Conservation (phyloP, 2,329 filamentous ascomycete species). For the Lithohypha guttulata region DNA sequence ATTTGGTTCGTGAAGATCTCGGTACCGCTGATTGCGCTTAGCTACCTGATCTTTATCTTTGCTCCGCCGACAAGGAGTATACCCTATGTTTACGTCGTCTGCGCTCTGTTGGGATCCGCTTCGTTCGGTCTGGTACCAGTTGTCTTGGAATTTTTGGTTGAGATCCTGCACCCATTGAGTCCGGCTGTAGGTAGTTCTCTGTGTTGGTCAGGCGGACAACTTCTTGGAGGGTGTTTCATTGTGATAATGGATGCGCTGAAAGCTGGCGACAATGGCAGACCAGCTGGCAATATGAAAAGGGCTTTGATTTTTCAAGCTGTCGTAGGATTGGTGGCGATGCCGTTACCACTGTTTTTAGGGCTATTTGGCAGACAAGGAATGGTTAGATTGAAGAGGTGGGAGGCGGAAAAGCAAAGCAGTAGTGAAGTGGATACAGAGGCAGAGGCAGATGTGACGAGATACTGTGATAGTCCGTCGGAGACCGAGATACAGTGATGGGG, state of each 20-base stretch:
- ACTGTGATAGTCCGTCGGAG: not conserved
- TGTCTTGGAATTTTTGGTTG: constrained; percentile 74
- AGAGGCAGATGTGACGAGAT: not conserved
- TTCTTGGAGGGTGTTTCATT: constrained; percentile 76
- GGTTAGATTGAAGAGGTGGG: constrained; percentile 30
- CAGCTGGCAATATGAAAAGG: constrained; percentile 61
- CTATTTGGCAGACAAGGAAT: constrained; percentile 47
- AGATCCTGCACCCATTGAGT: constrained; percentile 75
- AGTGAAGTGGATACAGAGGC: not conserved
- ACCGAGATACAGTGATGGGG: too few relatives aligned
- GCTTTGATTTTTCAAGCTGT: constrained; percentile 72
- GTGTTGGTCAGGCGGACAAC: constrained; percentile 77
- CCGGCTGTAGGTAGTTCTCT: constrained; percentile 77
- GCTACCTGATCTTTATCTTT: constrained; percentile 71
- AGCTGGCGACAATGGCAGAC: constrained; percentile 39
- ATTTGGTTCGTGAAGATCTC: constrained; percentile 60
- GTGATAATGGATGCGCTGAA: constrained; percentile 66
- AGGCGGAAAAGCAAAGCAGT: constrained; percentile 27
- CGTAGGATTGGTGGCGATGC: constrained; percentile 52
- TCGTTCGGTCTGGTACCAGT: constrained; percentile 74
- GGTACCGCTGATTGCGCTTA: constrained; percentile 61
- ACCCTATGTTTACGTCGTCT: constrained; percentile 54
- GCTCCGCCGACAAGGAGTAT: constrained; percentile 55
- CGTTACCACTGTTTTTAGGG: constrained; percentile 59
- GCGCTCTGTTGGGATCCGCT: constrained; percentile 65